These are phyloP conservation scores for Capsicum rhomboideum DNA, from an alignment of 257 asterid genomes.

Conservation along the genomic window DNA sequence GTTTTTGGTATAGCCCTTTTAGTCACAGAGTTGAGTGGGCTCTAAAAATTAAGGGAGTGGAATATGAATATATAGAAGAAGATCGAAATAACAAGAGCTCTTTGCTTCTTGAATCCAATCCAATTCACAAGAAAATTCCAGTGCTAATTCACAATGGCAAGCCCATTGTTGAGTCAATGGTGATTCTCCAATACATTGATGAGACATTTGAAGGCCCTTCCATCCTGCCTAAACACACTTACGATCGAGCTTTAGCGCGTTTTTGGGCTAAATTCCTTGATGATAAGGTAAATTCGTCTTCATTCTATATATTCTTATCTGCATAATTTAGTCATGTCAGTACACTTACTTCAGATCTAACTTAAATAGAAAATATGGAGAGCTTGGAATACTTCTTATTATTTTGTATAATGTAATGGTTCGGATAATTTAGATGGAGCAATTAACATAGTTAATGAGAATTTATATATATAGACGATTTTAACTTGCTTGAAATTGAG, in stretches of 20 bases:
- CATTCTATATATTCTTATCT: background rate
- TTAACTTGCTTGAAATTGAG: too few relatives aligned
- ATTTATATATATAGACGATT: too few relatives aligned
- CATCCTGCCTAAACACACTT: background rate
- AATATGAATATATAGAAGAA: background rate
- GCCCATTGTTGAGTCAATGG: background rate
- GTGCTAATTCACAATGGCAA: background rate
- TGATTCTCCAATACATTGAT: background rate
- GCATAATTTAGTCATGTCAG: too few relatives aligned
- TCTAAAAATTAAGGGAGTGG: background rate
- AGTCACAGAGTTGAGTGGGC: background rate
- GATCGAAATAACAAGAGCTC: background rate
- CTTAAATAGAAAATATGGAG: too few relatives aligned
- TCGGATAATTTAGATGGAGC: too few relatives aligned
- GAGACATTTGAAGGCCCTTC: background rate
- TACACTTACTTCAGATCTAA: too few relatives aligned
- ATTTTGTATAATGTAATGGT: too few relatives aligned
- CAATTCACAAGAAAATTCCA: background rate
- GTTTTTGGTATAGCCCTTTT: background rate
- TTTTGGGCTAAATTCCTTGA: background rate
- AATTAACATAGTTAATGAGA: too few relatives aligned
- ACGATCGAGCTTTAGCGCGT: background rate
- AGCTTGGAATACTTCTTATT: too few relatives aligned
- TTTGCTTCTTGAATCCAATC: background rate
- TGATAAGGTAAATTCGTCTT: background rate